Conservation (phyloP, 1,139 yeast species). For the Yamadazyma mexicana region DNA sequence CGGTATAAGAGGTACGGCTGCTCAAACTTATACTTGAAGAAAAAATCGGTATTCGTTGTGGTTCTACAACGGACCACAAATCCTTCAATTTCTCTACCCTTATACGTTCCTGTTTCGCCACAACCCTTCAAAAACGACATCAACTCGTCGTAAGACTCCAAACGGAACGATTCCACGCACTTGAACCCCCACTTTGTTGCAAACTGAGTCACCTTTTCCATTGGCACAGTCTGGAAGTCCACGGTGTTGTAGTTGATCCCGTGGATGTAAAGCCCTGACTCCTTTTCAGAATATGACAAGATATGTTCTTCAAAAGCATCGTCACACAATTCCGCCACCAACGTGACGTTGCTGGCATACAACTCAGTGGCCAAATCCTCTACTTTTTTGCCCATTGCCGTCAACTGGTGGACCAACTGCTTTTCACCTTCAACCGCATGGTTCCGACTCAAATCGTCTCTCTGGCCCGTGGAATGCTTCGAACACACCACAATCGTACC, state of each 20-base stretch:
- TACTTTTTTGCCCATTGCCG: constrained; percentile 33
- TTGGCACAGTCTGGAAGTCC: constrained; percentile 62
- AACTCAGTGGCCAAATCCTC: constrained; percentile 58
- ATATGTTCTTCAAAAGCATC: constrained; percentile 95
- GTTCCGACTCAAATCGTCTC: constrained; percentile 55
- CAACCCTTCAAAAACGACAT: constrained; percentile 54
- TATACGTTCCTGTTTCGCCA: constrained; percentile 68
- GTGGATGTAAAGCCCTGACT: constrained; percentile 84
- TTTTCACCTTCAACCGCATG: constrained; percentile 76
- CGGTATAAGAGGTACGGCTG: constrained; percentile 93
- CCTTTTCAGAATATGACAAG: constrained; percentile 63
- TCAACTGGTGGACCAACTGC: constrained; percentile 57
- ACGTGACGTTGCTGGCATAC: constrained; percentile 60
- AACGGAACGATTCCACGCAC: constrained; percentile 45
- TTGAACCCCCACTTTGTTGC: constrained; percentile 75
- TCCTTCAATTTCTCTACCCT: constrained; percentile 81
- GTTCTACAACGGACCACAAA: constrained; percentile 77
- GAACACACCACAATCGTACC: constrained; percentile 83
- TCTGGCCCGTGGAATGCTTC: constrained; percentile 80
- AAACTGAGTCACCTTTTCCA: constrained; percentile 58
- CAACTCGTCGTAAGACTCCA: constrained; percentile 40
- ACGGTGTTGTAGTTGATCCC: constrained; percentile 77
- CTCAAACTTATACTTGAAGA: constrained; percentile 92
- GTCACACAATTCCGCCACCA: constrained; percentile 92
- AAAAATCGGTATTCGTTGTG: constrained; percentile 38